Evolutionary conservation across 1,139 yeast species (phyloP).

Genomic region (Scheffersomyces insectosa): DNA sequence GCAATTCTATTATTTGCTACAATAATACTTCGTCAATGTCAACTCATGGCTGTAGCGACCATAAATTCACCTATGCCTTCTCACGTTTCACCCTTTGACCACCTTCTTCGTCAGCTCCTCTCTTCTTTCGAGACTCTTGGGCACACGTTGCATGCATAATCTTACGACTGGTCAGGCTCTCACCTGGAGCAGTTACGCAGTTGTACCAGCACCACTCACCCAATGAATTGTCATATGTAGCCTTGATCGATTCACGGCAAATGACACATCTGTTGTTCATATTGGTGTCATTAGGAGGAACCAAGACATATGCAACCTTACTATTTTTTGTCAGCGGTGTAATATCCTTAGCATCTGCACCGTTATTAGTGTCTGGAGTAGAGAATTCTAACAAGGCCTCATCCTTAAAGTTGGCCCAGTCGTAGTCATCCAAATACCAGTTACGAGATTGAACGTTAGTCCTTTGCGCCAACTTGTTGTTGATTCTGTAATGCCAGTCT

Average conservation of each 20-base stretch:
- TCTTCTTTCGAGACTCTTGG: slow-evolving; percentile 58
- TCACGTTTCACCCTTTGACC: slow-evolving; percentile 32
- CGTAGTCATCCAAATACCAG: slow-evolving; percentile 76
- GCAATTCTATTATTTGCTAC: no score
- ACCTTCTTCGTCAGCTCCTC: slow-evolving; percentile 39
- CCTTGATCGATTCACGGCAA: slow-evolving; percentile 79
- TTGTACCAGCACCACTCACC: slow-evolving; percentile 97
- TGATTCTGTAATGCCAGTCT: slow-evolving; percentile 97
- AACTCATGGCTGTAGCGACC: no score
- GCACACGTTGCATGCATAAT: slow-evolving; percentile 83
- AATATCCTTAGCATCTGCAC: slow-evolving; percentile 7
- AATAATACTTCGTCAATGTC: no score
- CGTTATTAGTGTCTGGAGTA: slow-evolving; percentile 18
- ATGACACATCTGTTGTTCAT: slow-evolving; percentile 79
- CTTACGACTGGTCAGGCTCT: slow-evolving; percentile 39
- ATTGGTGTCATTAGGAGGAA: slow-evolving; percentile 69
- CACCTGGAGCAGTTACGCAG: slow-evolving; percentile 69
- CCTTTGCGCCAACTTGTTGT: slow-evolving; percentile 61
- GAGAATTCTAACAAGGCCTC: slow-evolving; percentile 47
- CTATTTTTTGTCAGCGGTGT: slow-evolving; percentile 4
- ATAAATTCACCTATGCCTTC: slow-evolving; percentile 7
- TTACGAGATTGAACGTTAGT: slow-evolving; percentile 66
- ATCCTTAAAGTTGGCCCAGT: slow-evolving; percentile 77
- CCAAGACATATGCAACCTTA: slow-evolving; percentile 52
- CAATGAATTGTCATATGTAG: slow-evolving; percentile 80